Evolutionary conservation across 176 grass and related monocot genomes (phyloP), one percentile per base, ranked within the genome.

Genomic region (Rhynchospora pubera): DNA sequence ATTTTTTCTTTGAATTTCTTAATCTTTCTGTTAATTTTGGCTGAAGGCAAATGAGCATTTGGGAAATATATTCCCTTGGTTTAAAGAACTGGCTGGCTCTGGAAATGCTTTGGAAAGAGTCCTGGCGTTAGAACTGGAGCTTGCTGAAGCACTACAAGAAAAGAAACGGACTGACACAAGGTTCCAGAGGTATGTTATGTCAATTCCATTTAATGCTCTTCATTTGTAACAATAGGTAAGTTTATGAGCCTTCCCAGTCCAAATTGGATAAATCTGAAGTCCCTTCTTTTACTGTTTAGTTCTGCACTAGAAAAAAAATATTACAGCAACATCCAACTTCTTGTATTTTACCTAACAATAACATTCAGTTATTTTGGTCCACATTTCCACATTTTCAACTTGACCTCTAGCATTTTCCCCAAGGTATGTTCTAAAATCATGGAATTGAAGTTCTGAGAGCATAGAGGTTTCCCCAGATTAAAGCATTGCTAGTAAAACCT

Each of bases 71-170:
- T 95, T 99, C 16, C 91, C 96, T 80, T 90, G 83, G 64, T 99
- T 94, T 87, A 87, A 95, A 88, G 90, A 99, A 85, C 85, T 99
- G 84, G 89, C 92, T 79, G 90, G 86, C 60, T 88, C 89, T 85
- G 96, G 96, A 47, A 99, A 94, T 90, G 87, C 92, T 80, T 88
- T 90, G 68, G 92, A 93, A 91, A 95, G 89, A 87, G 87, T 95
- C 79, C 92, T 95, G 58, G 92, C 96, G 32, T 99, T 99, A 72
- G 96, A 99, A 85, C 89, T 99, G 12, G 92, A 99, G 75, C 89
- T 95, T 22, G 96, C 92, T n/a, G 92, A 93, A 90, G 89, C 87
- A 71, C 86, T 99, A 51, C 92, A 90, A 80, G 55, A 87, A 83
- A 99, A 90, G 68, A 92, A 89, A 81, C 86, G 88, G 85, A 85